Evolutionary conservation across 2,329 filamentous ascomycete species (phyloP), one percentile per base, ranked within the genome.

Genomic region (Fusarium oxysporum): DNA sequence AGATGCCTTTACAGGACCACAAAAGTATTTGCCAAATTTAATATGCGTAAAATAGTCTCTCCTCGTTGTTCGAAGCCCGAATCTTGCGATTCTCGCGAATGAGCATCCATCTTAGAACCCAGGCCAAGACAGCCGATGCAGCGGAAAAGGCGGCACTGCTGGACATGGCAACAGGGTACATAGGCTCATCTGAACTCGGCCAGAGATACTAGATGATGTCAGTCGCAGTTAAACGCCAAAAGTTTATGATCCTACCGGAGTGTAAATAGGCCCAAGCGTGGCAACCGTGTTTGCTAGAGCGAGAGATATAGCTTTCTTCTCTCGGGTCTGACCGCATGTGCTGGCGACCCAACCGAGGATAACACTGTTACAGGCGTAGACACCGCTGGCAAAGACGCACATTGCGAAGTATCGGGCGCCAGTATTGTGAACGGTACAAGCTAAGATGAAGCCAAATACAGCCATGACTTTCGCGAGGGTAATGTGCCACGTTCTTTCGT

Each of bases 241-340:
- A 2, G 14, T 14, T 25, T 11, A 14, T 28, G 6, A 30, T 83
- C 35, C 70, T 62, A 61, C 76, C 5, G 70, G 74, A 11, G 74
- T 76, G 37, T 75, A 76, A 3, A 76, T 70, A 25, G 62, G 67
- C 1, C 74, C 71, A 12, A 75, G 56, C n/a, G 76, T 74, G 0
- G 68, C 72, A 13, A 76, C 47, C 0, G 72, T 75, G 28, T 75
- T 76, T 19, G 48, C 56, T 16, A 76, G 45, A 14, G 83, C 83
- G 13, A 86, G 78, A 3, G 83, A 79, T 1, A 82, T 81, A 0
- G 85, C 84, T 68, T 84, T 86, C 77, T 86, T 86, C 74, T 86
- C 85, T 8, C 84, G 81, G 0, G 83, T 85, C 68, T 86, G 85
- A 1, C 83, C 84, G 23, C 84, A 80, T 0, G 81, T 81, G 1